Percentiles rank a stretch among this genome's conserved stretches.
These are phyloP conservation scores for Ciborinia camelliae DNA, from an alignment of 2,329 filamentous ascomycete species.

Conservation along the genomic window DNA sequence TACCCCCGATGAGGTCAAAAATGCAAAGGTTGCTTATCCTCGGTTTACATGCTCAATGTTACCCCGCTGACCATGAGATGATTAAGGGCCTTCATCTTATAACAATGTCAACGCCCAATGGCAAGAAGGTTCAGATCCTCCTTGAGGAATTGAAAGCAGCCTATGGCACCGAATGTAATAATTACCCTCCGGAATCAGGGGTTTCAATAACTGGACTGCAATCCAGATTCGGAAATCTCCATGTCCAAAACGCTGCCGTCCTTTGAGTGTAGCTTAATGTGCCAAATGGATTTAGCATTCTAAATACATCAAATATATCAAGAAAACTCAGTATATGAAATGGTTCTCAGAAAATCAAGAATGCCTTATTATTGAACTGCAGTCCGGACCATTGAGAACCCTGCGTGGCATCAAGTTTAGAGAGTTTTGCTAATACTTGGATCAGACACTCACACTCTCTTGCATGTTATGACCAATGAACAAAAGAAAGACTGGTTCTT, in stretches of 20 bases:
- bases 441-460: conserved; percentile 21
- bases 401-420: neutral
- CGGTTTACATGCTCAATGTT: neutral
- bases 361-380: too few relatives aligned
- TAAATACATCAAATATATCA: too few relatives aligned
- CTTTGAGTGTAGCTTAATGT: too few relatives aligned
- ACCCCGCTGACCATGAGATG: neutral
- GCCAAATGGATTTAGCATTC: too few relatives aligned
- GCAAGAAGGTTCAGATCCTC: conserved; percentile 50
- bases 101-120: conserved; percentile 50
- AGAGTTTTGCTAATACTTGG: neutral
- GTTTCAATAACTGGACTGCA: neutral
- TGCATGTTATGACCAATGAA: conserved; percentile 43
- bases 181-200: conserved; percentile 16
- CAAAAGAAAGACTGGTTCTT: conserved; percentile 56
- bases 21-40: conserved; percentile 23
- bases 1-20: conserved; percentile 23
- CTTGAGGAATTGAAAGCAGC: conserved; percentile 52
- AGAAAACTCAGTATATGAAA: too few relatives aligned
- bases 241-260: too few relatives aligned
- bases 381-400: neutral
- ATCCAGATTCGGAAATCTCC: too few relatives aligned
- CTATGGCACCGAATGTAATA: conserved; percentile 49
- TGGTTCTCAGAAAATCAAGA: too few relatives aligned
- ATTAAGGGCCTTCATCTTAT: conserved; percentile 48